Conservation (phyloP, 2,329 filamentous ascomycete genomes). For the Berkeleyomyces basicola region DNA sequence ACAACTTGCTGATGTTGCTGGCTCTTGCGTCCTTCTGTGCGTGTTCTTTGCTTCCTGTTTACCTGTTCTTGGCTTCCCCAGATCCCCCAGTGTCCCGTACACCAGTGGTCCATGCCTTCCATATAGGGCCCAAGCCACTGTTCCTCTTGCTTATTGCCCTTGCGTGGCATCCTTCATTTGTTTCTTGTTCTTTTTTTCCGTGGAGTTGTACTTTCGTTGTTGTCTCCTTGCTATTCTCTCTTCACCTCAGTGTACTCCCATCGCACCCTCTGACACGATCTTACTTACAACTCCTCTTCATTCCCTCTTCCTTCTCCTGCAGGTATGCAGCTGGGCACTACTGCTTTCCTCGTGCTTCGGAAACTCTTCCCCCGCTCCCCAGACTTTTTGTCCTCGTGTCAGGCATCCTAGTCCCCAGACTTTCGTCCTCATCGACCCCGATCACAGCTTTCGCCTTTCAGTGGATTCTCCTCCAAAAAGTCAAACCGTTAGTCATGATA, state of each 20-base stretch:
- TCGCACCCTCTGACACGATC: no score
- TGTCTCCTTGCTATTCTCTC: background rate
- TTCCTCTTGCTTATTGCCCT: background rate
- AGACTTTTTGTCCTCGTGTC: background rate
- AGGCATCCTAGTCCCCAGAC: background rate
- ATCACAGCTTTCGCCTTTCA: background rate
- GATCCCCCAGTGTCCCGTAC: background rate
- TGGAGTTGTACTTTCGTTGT: background rate
- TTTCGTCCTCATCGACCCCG: background rate
- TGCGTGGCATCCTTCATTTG: background rate
- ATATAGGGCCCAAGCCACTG: background rate
- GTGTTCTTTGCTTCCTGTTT: background rate
- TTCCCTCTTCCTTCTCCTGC: no score
- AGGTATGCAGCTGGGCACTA: background rate
- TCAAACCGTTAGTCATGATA: background rate
- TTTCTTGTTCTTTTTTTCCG: background rate
- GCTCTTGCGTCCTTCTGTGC: background rate
- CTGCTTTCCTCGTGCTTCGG: background rate
- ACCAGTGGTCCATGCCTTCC: background rate
- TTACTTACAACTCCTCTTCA: no score
- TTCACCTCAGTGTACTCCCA: background rate
- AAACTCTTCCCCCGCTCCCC: background rate
- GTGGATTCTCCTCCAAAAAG: background rate
- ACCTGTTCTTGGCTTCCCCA: background rate
- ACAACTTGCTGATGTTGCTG: background rate